Evolutionary conservation across 176 grass and related monocot genomes (phyloP), one percentile per base, ranked within the genome.

Genomic region (Oryza punctata): DNA sequence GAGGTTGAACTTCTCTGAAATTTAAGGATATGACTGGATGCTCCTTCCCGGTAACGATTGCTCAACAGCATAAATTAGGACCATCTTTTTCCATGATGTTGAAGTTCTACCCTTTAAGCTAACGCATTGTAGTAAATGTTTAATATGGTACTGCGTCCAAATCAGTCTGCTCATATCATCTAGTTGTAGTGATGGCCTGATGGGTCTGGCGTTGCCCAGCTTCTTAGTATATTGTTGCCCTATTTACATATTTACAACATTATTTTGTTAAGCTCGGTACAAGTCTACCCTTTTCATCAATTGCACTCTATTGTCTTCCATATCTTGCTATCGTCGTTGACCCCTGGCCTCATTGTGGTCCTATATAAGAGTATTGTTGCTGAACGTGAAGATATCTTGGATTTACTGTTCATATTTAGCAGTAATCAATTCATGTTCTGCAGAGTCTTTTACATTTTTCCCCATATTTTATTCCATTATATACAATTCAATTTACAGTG

Each of bases 151-250:
- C 12, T 44, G 1, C 72, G 73, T 83, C 78, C 44, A 78, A 73
- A 66, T 79, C 75, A 67, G 63, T 37, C 54, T 73, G 68, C 54
- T 65, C 72, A 19, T 77, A 45, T 69, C 78, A 77, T 65, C 57
- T 77, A 77, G 18, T 82, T 76, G 12, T 78, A 40, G 71, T 85
- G 67, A 86, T 85, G 21, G 25, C 49, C 64, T 85, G 67, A 82
- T 85, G 21, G 32, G 12, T 25, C 71, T 45, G 67, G 78, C 3
- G 1, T 60, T 60, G 18, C 54, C 29, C 33, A 57, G 33, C 70
- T 66, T 30, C 26, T 67, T 72, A 1, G 35, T 37, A 37, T 65
- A 24, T 28, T 43, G 41, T 67, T 75, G 24, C 25, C 67, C 26
- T 40, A 67, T 50, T 29, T 78, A 38, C 38, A 24, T 83, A 46